Evolutionary conservation across 2,329 filamentous ascomycete genomes (phyloP), one percentile per base, ranked within the genome.

Genomic region (Penicillium fuscoglaucum): DNA sequence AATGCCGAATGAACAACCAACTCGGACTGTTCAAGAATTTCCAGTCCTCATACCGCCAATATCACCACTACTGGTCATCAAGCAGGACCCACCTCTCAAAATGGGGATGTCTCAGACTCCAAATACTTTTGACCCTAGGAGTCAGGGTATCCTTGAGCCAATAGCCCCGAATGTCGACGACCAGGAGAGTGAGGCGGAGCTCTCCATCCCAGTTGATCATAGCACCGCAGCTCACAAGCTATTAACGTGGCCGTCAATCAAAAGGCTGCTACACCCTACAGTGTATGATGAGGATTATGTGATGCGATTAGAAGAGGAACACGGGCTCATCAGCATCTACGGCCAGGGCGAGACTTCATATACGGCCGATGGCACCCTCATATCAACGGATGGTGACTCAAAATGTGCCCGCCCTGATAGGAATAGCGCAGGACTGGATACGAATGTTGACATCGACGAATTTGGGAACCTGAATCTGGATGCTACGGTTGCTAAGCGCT

Each of bases 161-260:
- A 28, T 40, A 17, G 50, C 50, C 1, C 8, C 43, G 35, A 54
- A 43, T 4, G 48, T 60, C 2, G 61, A 65, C 12, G 58, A 64
- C 21, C 40, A 55, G 24, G 62, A 63, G 29, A n/a, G n/a, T n/a
- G 67, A 70, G 6, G 71, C 85, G 46, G 83, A 87, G 63, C 84
- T 90, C 15, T 85, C 89, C 1, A 90, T 96, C 56, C 90, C 91
- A 0, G 84, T 87, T 28, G 90, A 96, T 65, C 93, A 98, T 70
- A 96, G 90, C 0, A 97, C 93, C 0, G 86, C 91, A 17, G 92
- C 92, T 1, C 90, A 95, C 51, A 85, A 92, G 61, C 79, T 98
- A 19, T 78, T 98, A 28, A 81, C 83, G 47, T 92, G 89, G 87
- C 83, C 83, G 0, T 83, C 87, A 0, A 91, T 93, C 54, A 76